phyloP scores from a whole-genome alignment of 345 rosid species.

The Ceriops decandra region DNA sequence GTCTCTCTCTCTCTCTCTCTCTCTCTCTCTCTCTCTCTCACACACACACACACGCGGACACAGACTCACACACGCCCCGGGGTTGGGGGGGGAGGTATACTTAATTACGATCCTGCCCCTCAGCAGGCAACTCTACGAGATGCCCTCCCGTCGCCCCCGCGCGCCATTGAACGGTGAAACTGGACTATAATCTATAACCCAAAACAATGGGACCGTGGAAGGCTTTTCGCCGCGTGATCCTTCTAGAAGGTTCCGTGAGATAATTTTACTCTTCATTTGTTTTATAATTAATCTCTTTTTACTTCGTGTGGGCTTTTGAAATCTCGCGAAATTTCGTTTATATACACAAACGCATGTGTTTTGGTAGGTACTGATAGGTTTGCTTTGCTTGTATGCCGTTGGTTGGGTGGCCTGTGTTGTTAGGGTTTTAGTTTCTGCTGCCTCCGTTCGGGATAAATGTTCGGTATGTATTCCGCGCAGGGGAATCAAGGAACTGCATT shows the following conservation, averaged over 20 bases:
- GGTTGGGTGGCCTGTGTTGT: too few relatives aligned
- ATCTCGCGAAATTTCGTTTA: too few relatives aligned
- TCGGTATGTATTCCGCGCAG: too few relatives aligned
- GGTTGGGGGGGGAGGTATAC: slow-evolving; percentile 7
- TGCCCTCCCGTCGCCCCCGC: slow-evolving; percentile 23
- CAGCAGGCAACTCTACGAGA: slow-evolving; percentile 12
- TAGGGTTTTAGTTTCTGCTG: too few relatives aligned
- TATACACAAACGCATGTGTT: too few relatives aligned
- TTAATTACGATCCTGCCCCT: slow-evolving; percentile 37
- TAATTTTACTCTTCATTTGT: neutral
- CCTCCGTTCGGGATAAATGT: too few relatives aligned
- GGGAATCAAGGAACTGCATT: too few relatives aligned
- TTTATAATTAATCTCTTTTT: neutral
- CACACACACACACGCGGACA: too few relatives aligned
- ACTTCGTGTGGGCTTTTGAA: neutral
- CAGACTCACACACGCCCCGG: neutral
- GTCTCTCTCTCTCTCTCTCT: neutral
- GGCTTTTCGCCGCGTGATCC: slow-evolving; percentile 6
- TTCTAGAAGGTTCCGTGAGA: slow-evolving; percentile 29
- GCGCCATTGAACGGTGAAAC: neutral
- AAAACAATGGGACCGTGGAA: slow-evolving; percentile 2
- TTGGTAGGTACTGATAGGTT: too few relatives aligned
- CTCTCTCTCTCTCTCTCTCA: neutral
- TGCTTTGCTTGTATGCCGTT: too few relatives aligned
- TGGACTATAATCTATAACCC: slow-evolving; percentile 6